Percentiles rank a stretch among this genome's conserved stretches.
phyloP scores from a whole-genome alignment of 1,139 yeast species.

The Suhomyces bribrorum region DNA sequence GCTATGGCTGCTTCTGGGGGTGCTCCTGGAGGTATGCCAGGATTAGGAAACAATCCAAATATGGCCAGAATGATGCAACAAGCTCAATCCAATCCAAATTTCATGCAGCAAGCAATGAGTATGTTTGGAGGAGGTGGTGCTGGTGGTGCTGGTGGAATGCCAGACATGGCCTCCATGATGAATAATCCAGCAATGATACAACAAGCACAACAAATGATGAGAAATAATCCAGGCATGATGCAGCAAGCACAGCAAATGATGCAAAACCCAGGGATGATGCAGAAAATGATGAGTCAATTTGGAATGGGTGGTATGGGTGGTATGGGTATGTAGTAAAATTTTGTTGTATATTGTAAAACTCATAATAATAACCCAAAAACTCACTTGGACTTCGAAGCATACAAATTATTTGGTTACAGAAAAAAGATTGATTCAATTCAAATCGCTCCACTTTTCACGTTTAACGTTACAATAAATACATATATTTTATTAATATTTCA shows the following conservation, averaged over 20 bases:
- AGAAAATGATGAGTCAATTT: slow-evolving; percentile 77
- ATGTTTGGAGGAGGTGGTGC: slow-evolving; percentile 50
- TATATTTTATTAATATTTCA: too few species aligned
- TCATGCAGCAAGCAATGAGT: slow-evolving; percentile 44
- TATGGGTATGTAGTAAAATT: slow-evolving; percentile 18
- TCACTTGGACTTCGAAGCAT: too few species aligned
- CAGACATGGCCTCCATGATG: slow-evolving; percentile 36
- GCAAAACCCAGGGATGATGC: slow-evolving; percentile 63
- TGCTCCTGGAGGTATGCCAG: slow-evolving; percentile 26
- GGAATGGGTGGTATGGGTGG: slow-evolving; percentile 38
- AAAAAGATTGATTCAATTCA: too few species aligned
- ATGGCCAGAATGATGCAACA: slow-evolving; percentile 36
- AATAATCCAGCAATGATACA: slow-evolving; percentile 40
- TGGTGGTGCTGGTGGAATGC: slow-evolving; percentile 45
- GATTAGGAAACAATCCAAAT: slow-evolving; percentile 18
- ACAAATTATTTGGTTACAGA: too few species aligned
- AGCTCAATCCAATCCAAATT: slow-evolving; percentile 51
- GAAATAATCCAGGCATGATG: slow-evolving; percentile 75
- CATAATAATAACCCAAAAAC: too few species aligned
- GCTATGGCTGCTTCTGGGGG: slow-evolving; percentile 54
- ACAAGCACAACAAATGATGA: slow-evolving; percentile 57
- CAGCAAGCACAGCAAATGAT: slow-evolving; percentile 56
- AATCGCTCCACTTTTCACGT: too few species aligned
- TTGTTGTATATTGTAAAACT: too few species aligned
- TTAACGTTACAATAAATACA: too few species aligned